A percentile compares a stretch with the other conserved stretches of the same genome.
Conservation (phyloP, 2,329 filamentous ascomycete genomes). For the Fusarium palustre region DNA sequence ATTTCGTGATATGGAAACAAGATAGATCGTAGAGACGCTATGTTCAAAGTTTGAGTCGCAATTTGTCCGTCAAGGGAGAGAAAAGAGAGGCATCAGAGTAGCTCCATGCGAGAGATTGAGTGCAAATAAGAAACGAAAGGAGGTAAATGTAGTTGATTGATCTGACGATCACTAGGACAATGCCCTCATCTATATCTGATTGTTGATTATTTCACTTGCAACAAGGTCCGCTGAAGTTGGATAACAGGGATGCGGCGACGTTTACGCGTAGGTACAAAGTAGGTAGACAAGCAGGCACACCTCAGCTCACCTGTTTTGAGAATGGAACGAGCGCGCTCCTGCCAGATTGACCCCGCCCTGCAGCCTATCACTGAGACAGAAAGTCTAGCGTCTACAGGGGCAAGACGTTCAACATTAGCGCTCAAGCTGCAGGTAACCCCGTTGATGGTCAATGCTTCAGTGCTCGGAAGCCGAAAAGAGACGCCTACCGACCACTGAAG, state of each 20-base stretch:
- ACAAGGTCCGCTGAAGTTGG: neutral
- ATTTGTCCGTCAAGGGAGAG: neutral
- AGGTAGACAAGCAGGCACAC: neutral
- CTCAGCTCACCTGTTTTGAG: neutral
- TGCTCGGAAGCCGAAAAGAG: slow-evolving; percentile 24
- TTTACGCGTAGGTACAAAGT: slow-evolving; percentile 3
- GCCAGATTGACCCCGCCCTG: slow-evolving; percentile 17
- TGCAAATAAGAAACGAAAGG: neutral
- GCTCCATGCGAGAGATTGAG: neutral
- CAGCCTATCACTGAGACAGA: neutral
- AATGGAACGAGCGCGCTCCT: slow-evolving; percentile 34
- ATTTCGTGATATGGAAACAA: neutral
- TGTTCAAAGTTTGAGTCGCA: neutral
- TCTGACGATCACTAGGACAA: neutral
- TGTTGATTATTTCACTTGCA: slow-evolving; percentile 11
- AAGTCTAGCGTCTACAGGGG: slow-evolving; percentile 11
- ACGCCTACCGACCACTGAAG: neutral
- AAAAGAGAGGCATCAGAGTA: neutral
- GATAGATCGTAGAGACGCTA: neutral
- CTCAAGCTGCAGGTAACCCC: slow-evolving; percentile 7
- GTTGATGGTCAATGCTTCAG: slow-evolving; percentile 27
- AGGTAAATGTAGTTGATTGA: neutral
- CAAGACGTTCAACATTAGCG: neutral
- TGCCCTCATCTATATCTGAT: slow-evolving; percentile 1
- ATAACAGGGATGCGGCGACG: slow-evolving; percentile 3